A percentile compares a stretch with the other conserved stretches of the same genome.
phyloP scores from a whole-genome alignment of 2,329 filamentous ascomycete species.

The Paraphoma chrysanthemicola region DNA sequence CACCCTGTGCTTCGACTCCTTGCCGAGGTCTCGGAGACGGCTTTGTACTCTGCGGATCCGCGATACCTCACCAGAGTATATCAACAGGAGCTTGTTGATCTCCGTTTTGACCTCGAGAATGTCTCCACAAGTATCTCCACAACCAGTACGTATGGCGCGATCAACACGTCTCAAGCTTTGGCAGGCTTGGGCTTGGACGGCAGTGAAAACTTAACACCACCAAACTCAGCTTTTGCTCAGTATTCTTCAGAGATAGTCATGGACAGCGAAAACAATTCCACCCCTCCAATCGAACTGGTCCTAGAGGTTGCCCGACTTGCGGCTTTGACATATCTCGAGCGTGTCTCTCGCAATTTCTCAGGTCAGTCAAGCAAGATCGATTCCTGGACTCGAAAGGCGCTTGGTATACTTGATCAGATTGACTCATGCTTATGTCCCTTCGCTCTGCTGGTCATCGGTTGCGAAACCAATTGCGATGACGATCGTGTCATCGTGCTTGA shows the following conservation, averaged over 20 bases:
- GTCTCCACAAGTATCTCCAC: not conserved
- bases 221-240: not conserved
- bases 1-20: slow-evolving; percentile 6
- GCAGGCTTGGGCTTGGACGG: not conserved
- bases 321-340: slow-evolving; percentile 16
- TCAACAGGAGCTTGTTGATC: slow-evolving; percentile 1
- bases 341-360: slow-evolving; percentile 10
- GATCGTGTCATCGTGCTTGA: slow-evolving; percentile 22
- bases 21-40: slow-evolving; percentile 2
- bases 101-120: slow-evolving; percentile 1
- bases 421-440: slow-evolving; percentile 25
- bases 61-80: slow-evolving; percentile 2
- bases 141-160: not conserved
- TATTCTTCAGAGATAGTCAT: not conserved
- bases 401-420: slow-evolving; percentile 14
- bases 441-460: slow-evolving; percentile 32
- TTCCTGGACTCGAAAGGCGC: not conserved
- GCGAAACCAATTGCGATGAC: slow-evolving; percentile 30
- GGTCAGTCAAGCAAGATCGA: slow-evolving; percentile 1
- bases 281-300: not conserved
- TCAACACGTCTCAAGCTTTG: not conserved
- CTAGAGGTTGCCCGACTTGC: slow-evolving; percentile 12
- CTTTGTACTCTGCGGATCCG: slow-evolving; percentile 1
- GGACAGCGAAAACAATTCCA: too few relatives aligned
- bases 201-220: not conserved